Evolutionary conservation across 2,329 filamentous ascomycete genomes (phyloP), one percentile per base, ranked within the genome.

Genomic region (Alternaria ethzedia): DNA sequence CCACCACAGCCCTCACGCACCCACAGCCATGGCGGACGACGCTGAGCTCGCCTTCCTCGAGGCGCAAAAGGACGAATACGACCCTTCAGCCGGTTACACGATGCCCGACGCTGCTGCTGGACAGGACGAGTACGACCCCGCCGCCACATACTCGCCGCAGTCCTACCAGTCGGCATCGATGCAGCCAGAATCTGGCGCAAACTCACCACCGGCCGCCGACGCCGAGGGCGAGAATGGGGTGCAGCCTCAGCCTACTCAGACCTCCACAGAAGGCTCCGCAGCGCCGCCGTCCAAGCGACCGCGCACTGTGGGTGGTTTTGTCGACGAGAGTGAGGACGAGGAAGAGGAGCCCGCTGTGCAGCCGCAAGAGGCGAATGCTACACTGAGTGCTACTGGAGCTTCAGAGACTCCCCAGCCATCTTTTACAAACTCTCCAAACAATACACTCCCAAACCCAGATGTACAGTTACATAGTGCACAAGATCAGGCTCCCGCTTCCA

Each of bases 241-340:
- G 61, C 71, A 77, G 58, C 70, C 70, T 32, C 68, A 61, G 64
- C 68, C 70, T 28, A 65, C 70, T 43, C 59, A 51, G 41, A 49
- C 55, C 7, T 64, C 66, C 54, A 65, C 70, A 58, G 74, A 76
- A 43, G 71, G 75, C 59, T 68, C 75, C 54, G 77, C 73, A 57
- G 70, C 75, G 56, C 66, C 71, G 50, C 74, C 71, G 51, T 72
- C 75, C 59, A 79, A 81, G 69, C 83, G 84, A 75, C 80, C 84
- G 73, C 85, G 83, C 73, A 87, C 83, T 65, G 85, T 86, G 74
- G 87, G 86, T 77, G 87, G 87, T 70, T 89, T 89, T 83, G 85
- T 88, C 79, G 84, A 87, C 77, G 87, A 89, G 80, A 87, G 88
- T 77, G 86, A 88, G 76, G 85, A 86, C 78, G 86, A 88, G 74